Evolutionary conservation across 2,329 filamentous ascomycete species (phyloP).

Genomic region (Purpureocillium lavendulum): DNA sequence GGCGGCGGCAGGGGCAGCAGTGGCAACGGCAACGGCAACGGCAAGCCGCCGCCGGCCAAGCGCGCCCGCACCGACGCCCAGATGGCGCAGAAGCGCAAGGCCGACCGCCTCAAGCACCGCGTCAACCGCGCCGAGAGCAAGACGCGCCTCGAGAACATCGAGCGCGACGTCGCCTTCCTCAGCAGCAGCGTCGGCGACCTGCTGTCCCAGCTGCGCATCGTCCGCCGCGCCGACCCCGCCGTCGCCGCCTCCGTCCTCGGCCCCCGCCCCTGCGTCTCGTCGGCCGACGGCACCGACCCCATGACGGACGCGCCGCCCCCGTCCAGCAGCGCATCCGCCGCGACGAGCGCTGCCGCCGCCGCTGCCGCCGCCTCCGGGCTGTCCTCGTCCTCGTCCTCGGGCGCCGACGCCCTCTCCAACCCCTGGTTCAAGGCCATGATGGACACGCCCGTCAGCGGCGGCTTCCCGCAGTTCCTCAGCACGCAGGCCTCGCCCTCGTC

Average conservation of each 20-base stretch:
- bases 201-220: constrained; percentile 8
- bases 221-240: too few relatives aligned
- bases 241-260: not conserved
- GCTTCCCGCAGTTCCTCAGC: constrained; percentile 1
- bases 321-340: too few relatives aligned
- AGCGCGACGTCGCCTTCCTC: constrained; percentile 14
- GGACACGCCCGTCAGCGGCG: too few relatives aligned
- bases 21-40: not conserved
- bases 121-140: constrained; percentile 17
- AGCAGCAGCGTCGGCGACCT: constrained; percentile 12
- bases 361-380: not conserved
- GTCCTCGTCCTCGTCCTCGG: not conserved
- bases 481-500: not conserved
- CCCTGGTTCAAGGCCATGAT: too few relatives aligned
- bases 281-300: too few relatives aligned
- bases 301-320: too few relatives aligned
- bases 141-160: constrained; percentile 15
- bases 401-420: not conserved
- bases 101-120: constrained; percentile 16
- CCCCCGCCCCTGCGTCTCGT: too few relatives aligned
- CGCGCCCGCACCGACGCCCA: constrained; percentile 15
- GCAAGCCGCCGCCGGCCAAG: not conserved
- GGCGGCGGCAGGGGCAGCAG: too few relatives aligned
- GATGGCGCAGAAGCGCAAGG: constrained; percentile 15
- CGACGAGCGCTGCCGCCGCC: too few relatives aligned